Evolutionary conservation across 1,284 basidiomycete species (phyloP), one percentile per base, ranked within the genome.

Genomic region (Moesziomyces sp.): DNA sequence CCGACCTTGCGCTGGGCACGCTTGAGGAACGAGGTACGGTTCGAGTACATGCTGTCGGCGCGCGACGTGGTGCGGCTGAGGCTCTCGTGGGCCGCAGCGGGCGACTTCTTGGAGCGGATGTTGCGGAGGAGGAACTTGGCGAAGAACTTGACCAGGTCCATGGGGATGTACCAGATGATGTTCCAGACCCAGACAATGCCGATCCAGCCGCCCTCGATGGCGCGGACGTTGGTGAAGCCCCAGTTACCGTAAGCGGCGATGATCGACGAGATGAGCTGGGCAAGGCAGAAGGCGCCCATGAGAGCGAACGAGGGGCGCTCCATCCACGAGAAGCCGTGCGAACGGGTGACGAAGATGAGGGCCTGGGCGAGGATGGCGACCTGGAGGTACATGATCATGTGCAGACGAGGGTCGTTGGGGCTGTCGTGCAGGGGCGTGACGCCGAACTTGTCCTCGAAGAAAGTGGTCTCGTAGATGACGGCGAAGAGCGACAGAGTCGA

Each of bases 331-430:
- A 93, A 96, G 28, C 92, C 89, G 85, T 97, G 95, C 77, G 94
- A 91, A 87, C 94, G 93, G 40, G 94, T 97, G 85, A 96, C 89
- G 87, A 97, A 97, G 88, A 97, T 97, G 67, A 98, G 88, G 4
- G 95, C 95, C 86, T 98, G 95, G 61, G 95, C 97, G 86, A 97
- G 97, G 86, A 97, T 95, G 76, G 95, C 95, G 71, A 97, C 95
- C 86, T 94, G 92, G 74, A 94, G 89, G 87, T 94, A 93, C 68
- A 93, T 87, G 76, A 93, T 88, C 80, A 88, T 88, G 74, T 89
- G 89, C 58, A 85, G 83, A 59, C 83, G 84, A 34, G 28, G 60
- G 65, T 86, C 86, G 84, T 86, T 86, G 77, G 83, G 78, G 57
- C 85, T 81, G 43, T 77, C 79, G 73, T 83, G 79, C 78, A 84